Evolutionary conservation across 2,329 filamentous ascomycete genomes (phyloP), one percentile per base, ranked within the genome.

Genomic region (Talaromyces sp.): DNA sequence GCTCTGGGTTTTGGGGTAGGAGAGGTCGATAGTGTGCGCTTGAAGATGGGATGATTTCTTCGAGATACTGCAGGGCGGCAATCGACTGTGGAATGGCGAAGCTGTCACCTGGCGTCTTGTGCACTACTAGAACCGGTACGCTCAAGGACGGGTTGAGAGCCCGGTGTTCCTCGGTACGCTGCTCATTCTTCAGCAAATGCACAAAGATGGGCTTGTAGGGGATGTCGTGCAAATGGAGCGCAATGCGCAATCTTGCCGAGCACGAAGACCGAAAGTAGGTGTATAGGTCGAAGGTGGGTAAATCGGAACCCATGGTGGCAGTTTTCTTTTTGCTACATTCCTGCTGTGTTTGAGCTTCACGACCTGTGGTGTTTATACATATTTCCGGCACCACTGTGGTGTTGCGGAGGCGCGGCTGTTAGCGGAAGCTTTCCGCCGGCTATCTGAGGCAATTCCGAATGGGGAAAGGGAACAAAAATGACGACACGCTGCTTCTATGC

Each of bases 201-300:
- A 87, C 74, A 58, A 78, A 76, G 34, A 79, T 72, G 23, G 76
- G 72, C 6, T 78, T 76, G 65, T 82, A 83, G 2, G 75, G 65
- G 58, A 88, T 78, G 27, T 69, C 69, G 66, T 88, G 88, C 57
- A 85, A 75, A 60, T 83, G 75, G 1, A 87, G 75, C 10, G 84
- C 83, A 63, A 88, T 87, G 53, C 85, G 84, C 5, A 89, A 75
- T 12, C 86, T 82, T 0, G 82, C 85, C 0, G 85, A 83, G 74
- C 85, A 88, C 16, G 85, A 87, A 55, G 86, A 88, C 64, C 84
- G 80, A 73, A 83, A 87, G 75, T 87, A 88, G 63, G 80, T 83
- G 75, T 88, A 31, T 27, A 62, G 56, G 18, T 61, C 44, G 53
- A 57, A 62, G 28, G 42, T 58, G 6, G 58, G 56, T 23, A 52